Evolutionary conservation across 2,329 filamentous ascomycete species (phyloP), one percentile per base, ranked within the genome.

Genomic region (Juglanconis oblonga): DNA sequence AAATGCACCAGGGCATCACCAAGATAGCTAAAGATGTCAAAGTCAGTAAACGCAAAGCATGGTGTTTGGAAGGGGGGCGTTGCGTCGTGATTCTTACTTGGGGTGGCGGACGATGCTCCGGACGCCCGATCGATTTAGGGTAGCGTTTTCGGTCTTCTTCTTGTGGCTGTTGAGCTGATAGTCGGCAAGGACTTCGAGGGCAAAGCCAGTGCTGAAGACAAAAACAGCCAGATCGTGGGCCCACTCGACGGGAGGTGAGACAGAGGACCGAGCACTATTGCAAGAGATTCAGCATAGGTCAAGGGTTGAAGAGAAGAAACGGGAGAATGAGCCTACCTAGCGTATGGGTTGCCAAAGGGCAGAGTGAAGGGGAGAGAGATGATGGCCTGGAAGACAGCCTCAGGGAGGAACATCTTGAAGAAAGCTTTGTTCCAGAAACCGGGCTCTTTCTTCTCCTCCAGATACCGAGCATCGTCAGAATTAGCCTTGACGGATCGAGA

Each of bases 91-190:
- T 17, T 73, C 80, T 70, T 74, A 86, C 83, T 87, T 87, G 0
- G 84, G 84, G 71, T 87, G 83, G 52, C 85, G 73, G 32, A 86
- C 83, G 36, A 87, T 77, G 65, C 81, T 83, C 82, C 83, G 87
- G 35, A 87, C 84, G 11, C 83, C 83, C n/a, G 82, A 76, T 13
- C 79, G 77, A 62, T 81, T 76, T 35, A 86, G 72, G 42, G 72
- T 73, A 3, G 57, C 58, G 38, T 73, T 72, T 14, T 68, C 66
- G 14, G 74, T 73, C 29, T 77, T 69, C 49, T 73, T 72, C 62
- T 79, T 78, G 68, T 84, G 82, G 38, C 74, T 67, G 50, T 80
- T 79, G 13, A 87, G 73, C 67, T 87, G 84, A 52, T 74, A 74
- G 65, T 87, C 84, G 10, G 84, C 84, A 31, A 87, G 65, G 2